A percentile compares a stretch with the other conserved stretches of the same genome.
Conservation (phyloP, 2,329 filamentous ascomycete species). For the Colletotrichum endophyticum region DNA sequence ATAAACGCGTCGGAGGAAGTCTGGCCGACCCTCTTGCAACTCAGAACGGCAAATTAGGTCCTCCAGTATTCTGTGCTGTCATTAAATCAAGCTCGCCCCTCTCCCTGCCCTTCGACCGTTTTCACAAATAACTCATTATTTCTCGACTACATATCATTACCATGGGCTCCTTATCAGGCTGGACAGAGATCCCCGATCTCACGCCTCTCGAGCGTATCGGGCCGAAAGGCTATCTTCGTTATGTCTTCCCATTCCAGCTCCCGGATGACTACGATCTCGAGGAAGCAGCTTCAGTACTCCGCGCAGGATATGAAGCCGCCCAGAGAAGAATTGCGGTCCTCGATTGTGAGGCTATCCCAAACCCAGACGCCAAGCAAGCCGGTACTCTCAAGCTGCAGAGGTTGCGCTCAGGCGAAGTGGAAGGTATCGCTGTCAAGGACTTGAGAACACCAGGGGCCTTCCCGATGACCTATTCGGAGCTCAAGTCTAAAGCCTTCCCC, state of each 20-base stretch:
- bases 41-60: neutral
- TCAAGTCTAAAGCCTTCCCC: slow-evolving; percentile 4
- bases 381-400: neutral
- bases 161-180: neutral
- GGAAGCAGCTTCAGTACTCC: slow-evolving; percentile 27
- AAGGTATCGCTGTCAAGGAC: neutral
- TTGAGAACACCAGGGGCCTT: neutral
- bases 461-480: neutral
- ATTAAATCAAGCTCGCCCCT: neutral
- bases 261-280: slow-evolving; percentile 32
- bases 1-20: neutral
- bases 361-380: neutral
- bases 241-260: slow-evolving; percentile 37
- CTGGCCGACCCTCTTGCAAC: neutral
- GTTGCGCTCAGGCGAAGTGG: neutral
- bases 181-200: slow-evolving; percentile 25
- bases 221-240: slow-evolving; percentile 29
- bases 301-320: slow-evolving; percentile 32
- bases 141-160: neutral
- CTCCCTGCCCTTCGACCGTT: neutral
- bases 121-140: neutral
- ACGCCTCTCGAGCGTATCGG: slow-evolving; percentile 34
- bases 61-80: neutral
- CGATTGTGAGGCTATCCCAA: slow-evolving; percentile 33
- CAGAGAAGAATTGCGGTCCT: slow-evolving; percentile 29